Base-by-base conservation (phyloP, 208 protist species). In the Acanthamoeba sp. region DNA sequence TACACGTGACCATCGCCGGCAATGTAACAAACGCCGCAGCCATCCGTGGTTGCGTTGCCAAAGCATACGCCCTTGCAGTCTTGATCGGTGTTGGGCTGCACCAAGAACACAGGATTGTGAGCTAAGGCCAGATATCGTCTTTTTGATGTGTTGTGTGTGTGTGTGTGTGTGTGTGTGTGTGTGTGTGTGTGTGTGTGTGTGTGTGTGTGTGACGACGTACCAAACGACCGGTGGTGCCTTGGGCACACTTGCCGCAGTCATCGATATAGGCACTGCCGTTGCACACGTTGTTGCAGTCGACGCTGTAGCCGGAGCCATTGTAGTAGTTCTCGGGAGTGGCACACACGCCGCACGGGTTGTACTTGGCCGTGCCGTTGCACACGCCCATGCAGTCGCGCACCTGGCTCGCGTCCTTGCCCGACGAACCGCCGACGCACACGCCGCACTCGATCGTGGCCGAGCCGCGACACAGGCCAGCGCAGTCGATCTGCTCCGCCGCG, bases 331-430 rank as follows among this genome's bases (percentile, higher is more conserved):
- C 78, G 27, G 78, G 78, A 0, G 45, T 40, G 22, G n/a, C 34
- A 57, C 57, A 91, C 24, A 91, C 29, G 57, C 85, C 85, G 57
- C 50, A 76, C 22, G 57, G 59, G 57, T 91, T 73, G 57, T 91
- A 66, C 24, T 14, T 7, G 27, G 85, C 85, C 10, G 85, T 76
- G 85, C 85, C 85, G 85, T 91, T 91, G 85, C 85, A 91, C 55
- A 55, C 85, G 57, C 85, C 85, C 50, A 34, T 1, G 85, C 85
- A 91, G 38, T 91, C 85, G 16, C 24, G 7, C 14, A 87, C 14
- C 42, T 59, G 5, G 42, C 6, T 34, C 45, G 16, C n/a, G 29
- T 87, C 78, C 14, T 0, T 24, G 27, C 78, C 78, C 1, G 78
- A 87, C 29, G 78, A 87, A 9, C 78, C 78, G 38, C 78, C 78